Percentiles rank a stretch among this genome's conserved stretches.
phyloP scores from a whole-genome alignment of 768 basidiomycete genomes.

The Pleurotus sapidus region DNA sequence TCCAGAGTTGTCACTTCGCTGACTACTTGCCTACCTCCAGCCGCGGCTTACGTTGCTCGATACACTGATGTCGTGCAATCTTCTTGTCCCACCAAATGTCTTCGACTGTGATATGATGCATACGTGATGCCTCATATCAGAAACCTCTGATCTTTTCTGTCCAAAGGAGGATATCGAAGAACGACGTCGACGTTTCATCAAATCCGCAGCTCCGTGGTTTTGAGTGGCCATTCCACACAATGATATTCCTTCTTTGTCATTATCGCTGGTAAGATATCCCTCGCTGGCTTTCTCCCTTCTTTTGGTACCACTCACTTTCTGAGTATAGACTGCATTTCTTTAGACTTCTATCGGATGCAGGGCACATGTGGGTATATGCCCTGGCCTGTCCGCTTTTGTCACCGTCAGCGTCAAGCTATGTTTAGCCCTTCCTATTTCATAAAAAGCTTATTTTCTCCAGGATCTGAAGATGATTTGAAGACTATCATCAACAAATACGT shows the following conservation, averaged over 20 bases:
- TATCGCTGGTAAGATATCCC: too few species aligned
- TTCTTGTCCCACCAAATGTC: not conserved
- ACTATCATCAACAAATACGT: too few species aligned
- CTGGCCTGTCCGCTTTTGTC: not conserved
- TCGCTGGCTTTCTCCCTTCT: too few species aligned
- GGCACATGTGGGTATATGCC: slow-evolving; percentile 3
- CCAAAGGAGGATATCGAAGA: too few species aligned
- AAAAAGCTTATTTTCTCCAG: slow-evolving; percentile 3
- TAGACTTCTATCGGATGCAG: not conserved
- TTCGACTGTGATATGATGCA: too few species aligned
- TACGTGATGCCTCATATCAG: not conserved
- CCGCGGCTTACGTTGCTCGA: not conserved
- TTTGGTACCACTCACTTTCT: too few species aligned
- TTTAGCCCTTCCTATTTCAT: not conserved
- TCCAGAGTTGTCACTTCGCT: not conserved
- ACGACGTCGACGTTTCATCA: too few species aligned
- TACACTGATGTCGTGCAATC: not conserved
- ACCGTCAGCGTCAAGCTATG: slow-evolving; percentile 1
- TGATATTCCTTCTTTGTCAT: too few species aligned
- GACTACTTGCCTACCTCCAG: not conserved
- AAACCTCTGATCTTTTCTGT: not conserved
- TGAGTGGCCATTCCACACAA: too few species aligned
- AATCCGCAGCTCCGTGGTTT: too few species aligned
- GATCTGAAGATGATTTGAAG: too few species aligned
- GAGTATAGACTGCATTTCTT: not conserved